Evolutionary conservation across 352 stramenopile genomes (phyloP), one percentile per base, ranked within the genome.

Genomic region (Blastocystis sp.): DNA sequence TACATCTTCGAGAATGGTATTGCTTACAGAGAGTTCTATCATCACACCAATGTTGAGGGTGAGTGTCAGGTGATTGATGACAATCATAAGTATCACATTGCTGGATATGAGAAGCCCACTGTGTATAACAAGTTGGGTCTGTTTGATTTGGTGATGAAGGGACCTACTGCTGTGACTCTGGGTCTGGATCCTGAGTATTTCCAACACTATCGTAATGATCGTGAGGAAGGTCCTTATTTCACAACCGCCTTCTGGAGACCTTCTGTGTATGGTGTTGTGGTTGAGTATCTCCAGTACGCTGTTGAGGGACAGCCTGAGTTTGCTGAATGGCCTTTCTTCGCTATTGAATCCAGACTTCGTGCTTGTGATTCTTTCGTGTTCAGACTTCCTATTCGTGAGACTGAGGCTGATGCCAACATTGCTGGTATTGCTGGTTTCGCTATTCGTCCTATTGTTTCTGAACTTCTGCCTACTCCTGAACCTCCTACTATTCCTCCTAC

Each of bases 181-280:
- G 59, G 59, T 69, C 59, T 69, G 59, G 59, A 69, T 27, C 59
- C 59, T 27, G 59, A 69, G 59, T 69, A 40, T 30, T 69, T 69
- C 59, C 59, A 69, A 30, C 37, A 69, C 59, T 69, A 69, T 30
- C 59, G 59, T 27, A 69, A 69, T 27, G 59, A 69, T 27, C 59
- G 59, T 27, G 59, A 69, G 59, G 59, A 69, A 30, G 59, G 59
- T 69, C 59, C 59, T 69, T 69, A 69, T 27, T 69, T 69, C 59
- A 30, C 30, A 17, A 69, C 59, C 24, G 59, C 59, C n/a, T 69
- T 40, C n/a, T 69, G 59, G 59, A 69, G 59, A 69, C 59, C 59
- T 69, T 69, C 59, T 27, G 59, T 69, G 59, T 69, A 69, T 69
- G 59, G 59, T 69, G 59, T 69, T 13, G 59, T 69, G 59, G 59